Conservation (phyloP, 2,329 filamentous ascomycete genomes). For the Acarospora socialis region DNA sequence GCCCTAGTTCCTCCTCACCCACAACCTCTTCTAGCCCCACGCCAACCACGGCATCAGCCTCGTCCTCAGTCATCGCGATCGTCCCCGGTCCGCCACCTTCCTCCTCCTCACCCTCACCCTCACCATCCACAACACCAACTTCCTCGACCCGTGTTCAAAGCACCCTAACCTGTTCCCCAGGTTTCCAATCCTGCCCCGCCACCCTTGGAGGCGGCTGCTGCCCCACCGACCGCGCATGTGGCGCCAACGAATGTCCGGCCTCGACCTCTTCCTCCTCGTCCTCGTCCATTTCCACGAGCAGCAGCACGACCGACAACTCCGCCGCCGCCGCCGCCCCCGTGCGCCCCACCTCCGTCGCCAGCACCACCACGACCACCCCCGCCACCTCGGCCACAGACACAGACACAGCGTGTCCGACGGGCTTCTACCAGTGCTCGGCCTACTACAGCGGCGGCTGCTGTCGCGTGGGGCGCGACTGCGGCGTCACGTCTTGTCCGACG, state of each 20-base stretch:
- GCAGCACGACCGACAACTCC: constrained; percentile 10
- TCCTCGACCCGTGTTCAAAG: constrained; percentile 19
- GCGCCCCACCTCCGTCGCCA: constrained; percentile 14
- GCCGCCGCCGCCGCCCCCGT: constrained; percentile 19
- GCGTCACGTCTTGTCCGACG: constrained; percentile 61
- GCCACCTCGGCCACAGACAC: constrained; percentile 19
- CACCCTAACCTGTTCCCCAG: constrained; percentile 26
- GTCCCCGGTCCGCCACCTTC: constrained; percentile 28
- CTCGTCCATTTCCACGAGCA: constrained; percentile 26
- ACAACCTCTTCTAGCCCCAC: neutral
- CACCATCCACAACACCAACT: constrained; percentile 7
- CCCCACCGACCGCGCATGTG: constrained; percentile 30
- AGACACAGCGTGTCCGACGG: constrained; percentile 55
- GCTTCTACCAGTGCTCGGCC: constrained; percentile 83
- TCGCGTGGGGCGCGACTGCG: constrained; percentile 72
- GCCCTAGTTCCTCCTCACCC: constrained; percentile 12
- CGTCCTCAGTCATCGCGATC: constrained; percentile 2
- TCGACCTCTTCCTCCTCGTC: constrained; percentile 19
- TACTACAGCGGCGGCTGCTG: constrained; percentile 75
- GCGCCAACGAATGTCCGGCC: constrained; percentile 25
- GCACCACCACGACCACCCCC: constrained; percentile 22
- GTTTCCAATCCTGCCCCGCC: constrained; percentile 31
- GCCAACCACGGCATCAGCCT: neutral
- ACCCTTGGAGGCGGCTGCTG: constrained; percentile 37
- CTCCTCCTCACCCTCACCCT: constrained; percentile 31